Conservation (phyloP, 140 eudicot species). For the Flaveria floridana region DNA sequence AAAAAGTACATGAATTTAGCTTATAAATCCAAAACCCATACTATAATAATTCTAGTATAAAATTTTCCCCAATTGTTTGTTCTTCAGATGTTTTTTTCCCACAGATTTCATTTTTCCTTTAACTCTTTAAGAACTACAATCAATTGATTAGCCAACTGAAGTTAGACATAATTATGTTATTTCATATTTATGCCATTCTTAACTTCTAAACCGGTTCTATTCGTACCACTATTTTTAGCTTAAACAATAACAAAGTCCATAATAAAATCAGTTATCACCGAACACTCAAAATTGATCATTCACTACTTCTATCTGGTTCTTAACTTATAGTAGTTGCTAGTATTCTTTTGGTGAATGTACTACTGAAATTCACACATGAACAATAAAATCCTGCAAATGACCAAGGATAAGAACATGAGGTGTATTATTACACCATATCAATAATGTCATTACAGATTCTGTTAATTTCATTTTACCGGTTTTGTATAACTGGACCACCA, state of each 20-base stretch:
- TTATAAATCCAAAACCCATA: too few species aligned
- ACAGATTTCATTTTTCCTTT: not conserved
- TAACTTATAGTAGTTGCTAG: not conserved
- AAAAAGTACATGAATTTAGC: too few species aligned
- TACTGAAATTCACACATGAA: slow-evolving; percentile 8
- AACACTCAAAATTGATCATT: not conserved
- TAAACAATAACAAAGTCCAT: not conserved
- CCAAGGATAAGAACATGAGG: not conserved
- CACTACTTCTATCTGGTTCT: not conserved
- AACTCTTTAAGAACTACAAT: not conserved
- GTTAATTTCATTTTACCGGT: not conserved
- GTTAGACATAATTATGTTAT: not conserved
- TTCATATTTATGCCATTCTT: not conserved
- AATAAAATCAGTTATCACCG: not conserved
- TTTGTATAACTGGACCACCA: not conserved
- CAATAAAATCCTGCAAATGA: not conserved
- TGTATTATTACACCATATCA: not conserved
- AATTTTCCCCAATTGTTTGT: too few species aligned
- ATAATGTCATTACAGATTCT: not conserved
- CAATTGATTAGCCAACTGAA: too few species aligned
- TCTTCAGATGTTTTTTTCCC: not conserved
- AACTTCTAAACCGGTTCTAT: not conserved
- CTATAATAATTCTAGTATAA: too few species aligned
- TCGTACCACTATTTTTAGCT: not conserved
- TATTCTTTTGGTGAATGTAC: not conserved